phyloP scores from a whole-genome alignment of 2,329 filamentous ascomycete species.

The Penicillium sp. region DNA sequence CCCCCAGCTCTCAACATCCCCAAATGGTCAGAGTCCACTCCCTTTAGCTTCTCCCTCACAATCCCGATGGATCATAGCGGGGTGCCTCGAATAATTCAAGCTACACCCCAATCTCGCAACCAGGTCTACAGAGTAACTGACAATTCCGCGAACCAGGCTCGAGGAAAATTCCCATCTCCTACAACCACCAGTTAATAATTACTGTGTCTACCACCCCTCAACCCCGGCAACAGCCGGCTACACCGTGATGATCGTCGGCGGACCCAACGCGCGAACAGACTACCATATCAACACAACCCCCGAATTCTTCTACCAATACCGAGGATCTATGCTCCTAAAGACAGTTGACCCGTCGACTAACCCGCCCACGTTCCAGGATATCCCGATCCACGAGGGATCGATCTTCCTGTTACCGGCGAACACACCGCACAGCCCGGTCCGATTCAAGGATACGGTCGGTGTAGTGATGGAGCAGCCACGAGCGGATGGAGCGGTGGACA shows the following conservation, averaged over 20 bases:
- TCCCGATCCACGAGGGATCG: conserved; percentile 87
- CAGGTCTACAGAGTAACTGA: neutral
- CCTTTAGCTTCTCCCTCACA: conserved; percentile 8
- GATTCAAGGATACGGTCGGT: conserved; percentile 91
- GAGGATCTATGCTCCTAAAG: conserved; percentile 89
- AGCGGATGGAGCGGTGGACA: conserved; percentile 68
- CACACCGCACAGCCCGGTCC: conserved; percentile 93
- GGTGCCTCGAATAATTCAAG: neutral
- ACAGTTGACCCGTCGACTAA: conserved; percentile 67
- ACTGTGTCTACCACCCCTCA: conserved; percentile 79
- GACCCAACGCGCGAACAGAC: conserved; percentile 92
- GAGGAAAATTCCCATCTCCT: conserved; percentile 88
- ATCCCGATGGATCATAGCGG: conserved; percentile 21
- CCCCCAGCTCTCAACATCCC: conserved; percentile 46
- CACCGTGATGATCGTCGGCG: conserved; percentile 90
- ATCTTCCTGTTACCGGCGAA: conserved; percentile 92
- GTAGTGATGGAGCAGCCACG: conserved; percentile 86
- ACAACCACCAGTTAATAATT: conserved; percentile 94
- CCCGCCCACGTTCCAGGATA: conserved; percentile 68
- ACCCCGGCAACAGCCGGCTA: conserved; percentile 78
- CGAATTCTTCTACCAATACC: conserved; percentile 98
- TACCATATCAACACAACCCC: conserved; percentile 97
- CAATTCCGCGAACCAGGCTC: conserved; percentile 61
- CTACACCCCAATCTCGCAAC: neutral
- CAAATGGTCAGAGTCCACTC: conserved; percentile 40